Evolutionary conservation across 1,139 yeast species (phyloP).

Genomic region (Kodamaea suecica): DNA sequence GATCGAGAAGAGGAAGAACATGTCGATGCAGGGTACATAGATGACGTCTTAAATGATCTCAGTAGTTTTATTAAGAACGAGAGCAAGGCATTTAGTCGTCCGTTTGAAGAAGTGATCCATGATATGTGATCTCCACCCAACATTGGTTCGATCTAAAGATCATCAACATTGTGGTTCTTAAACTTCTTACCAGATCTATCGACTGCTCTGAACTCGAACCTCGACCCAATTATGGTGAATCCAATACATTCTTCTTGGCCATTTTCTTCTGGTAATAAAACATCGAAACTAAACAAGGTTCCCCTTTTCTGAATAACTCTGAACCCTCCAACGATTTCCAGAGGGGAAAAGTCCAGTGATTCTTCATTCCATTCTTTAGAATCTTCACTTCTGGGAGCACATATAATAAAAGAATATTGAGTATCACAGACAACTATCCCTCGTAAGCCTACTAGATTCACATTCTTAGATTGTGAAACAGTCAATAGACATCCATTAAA

Average conservation of each 20-base stretch:
- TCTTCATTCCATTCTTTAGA: slow-evolving; percentile 31
- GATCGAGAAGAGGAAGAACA: slow-evolving; percentile 5
- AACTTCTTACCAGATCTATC: slow-evolving; percentile 87
- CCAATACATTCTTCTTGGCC: slow-evolving; percentile 36
- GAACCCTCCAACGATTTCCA: slow-evolving; percentile 48
- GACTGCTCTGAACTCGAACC: slow-evolving; percentile 71
- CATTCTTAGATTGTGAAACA: slow-evolving; percentile 58
- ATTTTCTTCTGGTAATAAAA: slow-evolving; percentile 29
- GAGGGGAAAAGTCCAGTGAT: slow-evolving; percentile 20
- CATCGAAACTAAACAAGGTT: slow-evolving; percentile 53
- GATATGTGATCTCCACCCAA: too few species aligned
- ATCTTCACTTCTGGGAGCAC: slow-evolving; percentile 45
- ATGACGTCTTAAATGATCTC: slow-evolving; percentile 27
- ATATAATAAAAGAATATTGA: slow-evolving; percentile 68
- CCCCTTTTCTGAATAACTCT: slow-evolving; percentile 60
- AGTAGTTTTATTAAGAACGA: slow-evolving; percentile 25
- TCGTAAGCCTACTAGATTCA: slow-evolving; percentile 55
- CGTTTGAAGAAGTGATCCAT: slow-evolving; percentile 29
- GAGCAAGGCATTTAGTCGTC: slow-evolving; percentile 24
- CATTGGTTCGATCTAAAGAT: too few species aligned
- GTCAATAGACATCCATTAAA: slow-evolving; percentile 71
- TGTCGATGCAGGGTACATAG: slow-evolving; percentile 15
- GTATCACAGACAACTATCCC: slow-evolving; percentile 92
- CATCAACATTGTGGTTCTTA: slow-evolving; percentile 72
- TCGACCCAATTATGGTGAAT: slow-evolving; percentile 74